Percentiles rank a stretch among this genome's conserved stretches.
Conservation (phyloP, 345 rosid species). For the Salix brachista region DNA sequence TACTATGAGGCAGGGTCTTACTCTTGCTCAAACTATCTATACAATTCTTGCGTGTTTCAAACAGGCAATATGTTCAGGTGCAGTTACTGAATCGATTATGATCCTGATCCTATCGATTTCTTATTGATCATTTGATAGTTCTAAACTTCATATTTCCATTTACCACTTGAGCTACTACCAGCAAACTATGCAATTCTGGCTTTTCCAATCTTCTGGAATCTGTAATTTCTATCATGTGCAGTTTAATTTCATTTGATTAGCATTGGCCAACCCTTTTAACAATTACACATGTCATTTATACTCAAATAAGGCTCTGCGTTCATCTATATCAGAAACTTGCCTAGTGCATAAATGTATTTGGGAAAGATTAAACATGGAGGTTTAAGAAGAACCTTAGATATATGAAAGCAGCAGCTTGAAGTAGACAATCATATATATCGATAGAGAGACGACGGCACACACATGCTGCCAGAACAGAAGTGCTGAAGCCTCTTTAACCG, state of each 20-base stretch:
- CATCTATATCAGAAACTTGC: not conserved
- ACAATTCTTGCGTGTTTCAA: not conserved
- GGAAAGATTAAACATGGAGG: not conserved
- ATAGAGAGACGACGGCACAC: slow-evolving; percentile 71
- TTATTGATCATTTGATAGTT: not conserved
- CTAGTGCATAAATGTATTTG: not conserved
- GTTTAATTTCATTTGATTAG: not conserved
- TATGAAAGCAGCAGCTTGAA: slow-evolving; percentile 45
- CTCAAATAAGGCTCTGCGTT: not conserved
- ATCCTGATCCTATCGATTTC: not conserved
- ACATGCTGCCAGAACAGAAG: slow-evolving; percentile 93
- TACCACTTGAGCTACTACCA: not conserved
- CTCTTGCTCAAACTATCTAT: not conserved
- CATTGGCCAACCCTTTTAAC: not conserved
- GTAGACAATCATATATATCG: slow-evolving; percentile 66
- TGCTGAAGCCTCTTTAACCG: slow-evolving; percentile 79
- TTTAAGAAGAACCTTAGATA: slow-evolving; percentile 14
- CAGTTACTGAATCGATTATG: too few relatives aligned
- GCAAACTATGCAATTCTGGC: not conserved
- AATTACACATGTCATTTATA: not conserved
- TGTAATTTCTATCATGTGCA: not conserved
- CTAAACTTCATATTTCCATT: not conserved
- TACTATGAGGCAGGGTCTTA: not conserved
- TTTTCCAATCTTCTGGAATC: not conserved
- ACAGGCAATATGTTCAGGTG: not conserved